These are phyloP conservation scores for Actinomortierella ambigua DNA, from an alignment of 371 early-diverging fungal species.

Conservation along the genomic window DNA sequence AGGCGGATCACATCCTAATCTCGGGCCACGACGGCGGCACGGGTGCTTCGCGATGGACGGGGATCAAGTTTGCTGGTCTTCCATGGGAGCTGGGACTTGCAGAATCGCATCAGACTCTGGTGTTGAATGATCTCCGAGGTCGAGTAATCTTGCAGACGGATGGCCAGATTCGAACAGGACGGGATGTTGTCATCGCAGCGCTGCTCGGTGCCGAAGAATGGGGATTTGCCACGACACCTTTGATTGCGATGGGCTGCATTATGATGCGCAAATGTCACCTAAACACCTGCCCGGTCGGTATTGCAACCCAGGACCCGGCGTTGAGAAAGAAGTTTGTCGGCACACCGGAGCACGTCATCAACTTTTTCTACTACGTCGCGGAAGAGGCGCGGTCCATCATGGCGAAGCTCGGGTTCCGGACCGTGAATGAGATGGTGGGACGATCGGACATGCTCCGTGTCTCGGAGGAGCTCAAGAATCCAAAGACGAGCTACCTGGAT, in stretches of 20 bases:
- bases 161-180: conserved; percentile 96
- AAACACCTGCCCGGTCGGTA: conserved; percentile 96
- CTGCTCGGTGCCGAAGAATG: conserved; percentile 98
- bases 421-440: conserved; percentile 95
- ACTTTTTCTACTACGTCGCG: conserved; percentile 97
- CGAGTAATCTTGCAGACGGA: conserved; percentile 96
- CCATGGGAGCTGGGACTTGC: conserved; percentile 98
- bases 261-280: conserved; percentile 95
- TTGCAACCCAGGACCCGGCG: conserved; percentile 96
- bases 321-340: conserved; percentile 94
- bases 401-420: conserved; percentile 93
- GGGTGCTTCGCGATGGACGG: conserved; percentile 97
- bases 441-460: conserved; percentile 82
- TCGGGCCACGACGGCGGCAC: conserved; percentile 98
- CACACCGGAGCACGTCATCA: conserved; percentile 93
- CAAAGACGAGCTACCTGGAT: conserved; percentile 88
- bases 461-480: conserved; percentile 70
- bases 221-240: conserved; percentile 97
- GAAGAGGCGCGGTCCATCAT: conserved; percentile 92
- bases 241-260: conserved; percentile 96
- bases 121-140: conserved; percentile 93
- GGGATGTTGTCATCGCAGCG: conserved; percentile 94
- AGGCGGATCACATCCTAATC: conserved; percentile 95
- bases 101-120: conserved; percentile 96
- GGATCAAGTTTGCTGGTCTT: conserved; percentile 96